phyloP scores from a whole-genome alignment of 1,284 basidiomycete species.

The Rhodotorula sp. region DNA sequence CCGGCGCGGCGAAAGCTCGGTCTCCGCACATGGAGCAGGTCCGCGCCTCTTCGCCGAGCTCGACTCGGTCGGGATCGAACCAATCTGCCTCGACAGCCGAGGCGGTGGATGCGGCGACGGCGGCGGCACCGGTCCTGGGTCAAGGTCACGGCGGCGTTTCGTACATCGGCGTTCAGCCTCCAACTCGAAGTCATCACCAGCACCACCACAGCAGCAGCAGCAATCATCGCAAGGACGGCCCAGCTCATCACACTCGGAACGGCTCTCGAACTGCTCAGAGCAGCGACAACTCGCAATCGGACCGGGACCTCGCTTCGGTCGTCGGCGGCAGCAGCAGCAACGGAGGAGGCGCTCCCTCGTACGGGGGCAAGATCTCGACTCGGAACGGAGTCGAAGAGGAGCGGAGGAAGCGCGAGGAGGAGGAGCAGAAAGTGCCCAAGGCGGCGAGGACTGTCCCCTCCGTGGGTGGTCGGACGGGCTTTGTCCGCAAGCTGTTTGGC shows the following conservation, averaged over 20 bases:
- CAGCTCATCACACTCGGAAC: background rate
- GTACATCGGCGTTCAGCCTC: slow-evolving; percentile 12
- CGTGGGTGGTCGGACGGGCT: background rate
- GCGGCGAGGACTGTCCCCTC: slow-evolving; percentile 20
- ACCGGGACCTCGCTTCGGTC: slow-evolving; percentile 17
- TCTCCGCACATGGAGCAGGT: background rate
- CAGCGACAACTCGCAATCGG: slow-evolving; percentile 15
- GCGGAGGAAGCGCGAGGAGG: slow-evolving; percentile 4
- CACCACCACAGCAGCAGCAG: background rate
- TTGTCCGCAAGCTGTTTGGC: slow-evolving; percentile 17
- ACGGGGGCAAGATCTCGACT: slow-evolving; percentile 1
- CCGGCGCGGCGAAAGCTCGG: background rate
- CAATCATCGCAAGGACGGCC: background rate
- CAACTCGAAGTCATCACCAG: background rate
- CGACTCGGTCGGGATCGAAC: slow-evolving; percentile 5
- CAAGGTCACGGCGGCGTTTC: slow-evolving; percentile 20
- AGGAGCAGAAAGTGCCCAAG: slow-evolving; percentile 12
- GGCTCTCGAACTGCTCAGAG: background rate
- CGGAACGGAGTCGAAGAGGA: slow-evolving; percentile 26
- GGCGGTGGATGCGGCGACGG: background rate
- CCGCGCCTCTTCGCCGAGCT: slow-evolving; percentile 3
- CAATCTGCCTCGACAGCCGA: slow-evolving; percentile 1
- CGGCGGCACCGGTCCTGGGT: slow-evolving; percentile 9
- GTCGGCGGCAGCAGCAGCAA: slow-evolving; percentile 8
- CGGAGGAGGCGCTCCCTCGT: background rate